These are phyloP conservation scores for Ceratocystis destructans DNA, from an alignment of 2,329 filamentous ascomycete genomes.

Conservation along the genomic window DNA sequence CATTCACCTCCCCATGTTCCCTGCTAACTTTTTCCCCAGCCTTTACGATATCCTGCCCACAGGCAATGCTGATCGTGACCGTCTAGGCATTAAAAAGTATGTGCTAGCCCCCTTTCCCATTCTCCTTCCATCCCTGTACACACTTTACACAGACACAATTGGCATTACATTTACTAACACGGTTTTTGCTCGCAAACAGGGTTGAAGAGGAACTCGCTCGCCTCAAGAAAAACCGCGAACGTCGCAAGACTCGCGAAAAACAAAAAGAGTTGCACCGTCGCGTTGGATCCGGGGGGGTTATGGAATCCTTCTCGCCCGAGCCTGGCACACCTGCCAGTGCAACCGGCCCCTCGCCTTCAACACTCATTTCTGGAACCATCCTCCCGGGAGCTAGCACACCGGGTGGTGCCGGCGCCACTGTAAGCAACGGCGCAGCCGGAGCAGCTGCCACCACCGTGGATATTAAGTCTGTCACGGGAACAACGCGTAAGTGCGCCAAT, in stretches of 20 bases:
- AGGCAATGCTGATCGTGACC: conserved; percentile 38
- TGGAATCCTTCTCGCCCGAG: conserved; percentile 38
- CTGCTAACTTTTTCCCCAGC: conserved; percentile 27
- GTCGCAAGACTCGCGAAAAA: conserved; percentile 78
- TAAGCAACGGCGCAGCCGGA: not conserved
- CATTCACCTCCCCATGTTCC: conserved; percentile 29
- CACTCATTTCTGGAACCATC: not conserved
- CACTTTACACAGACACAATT: not conserved
- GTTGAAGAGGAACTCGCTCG: conserved; percentile 64
- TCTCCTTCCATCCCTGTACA: not conserved
- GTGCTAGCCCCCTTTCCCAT: not conserved
- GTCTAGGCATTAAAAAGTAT: conserved; percentile 34
- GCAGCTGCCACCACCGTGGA: not conserved
- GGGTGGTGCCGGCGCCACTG: not conserved
- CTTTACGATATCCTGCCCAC: conserved; percentile 38
- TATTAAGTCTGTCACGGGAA: conserved; percentile 35
- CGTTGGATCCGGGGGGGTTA: conserved; percentile 25
- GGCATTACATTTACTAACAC: not conserved
- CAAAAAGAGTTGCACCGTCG: conserved; percentile 52
- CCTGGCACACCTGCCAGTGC: conserved; percentile 34
- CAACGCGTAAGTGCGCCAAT: conserved; percentile 88
- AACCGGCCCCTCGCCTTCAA: conserved; percentile 24
- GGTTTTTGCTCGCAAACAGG: conserved; percentile 4
- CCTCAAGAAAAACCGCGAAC: conserved; percentile 81
- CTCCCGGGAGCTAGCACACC: not conserved